Evolutionary conservation across 2,329 filamentous ascomycete species (phyloP).

Genomic region (Aspergillus latus): DNA sequence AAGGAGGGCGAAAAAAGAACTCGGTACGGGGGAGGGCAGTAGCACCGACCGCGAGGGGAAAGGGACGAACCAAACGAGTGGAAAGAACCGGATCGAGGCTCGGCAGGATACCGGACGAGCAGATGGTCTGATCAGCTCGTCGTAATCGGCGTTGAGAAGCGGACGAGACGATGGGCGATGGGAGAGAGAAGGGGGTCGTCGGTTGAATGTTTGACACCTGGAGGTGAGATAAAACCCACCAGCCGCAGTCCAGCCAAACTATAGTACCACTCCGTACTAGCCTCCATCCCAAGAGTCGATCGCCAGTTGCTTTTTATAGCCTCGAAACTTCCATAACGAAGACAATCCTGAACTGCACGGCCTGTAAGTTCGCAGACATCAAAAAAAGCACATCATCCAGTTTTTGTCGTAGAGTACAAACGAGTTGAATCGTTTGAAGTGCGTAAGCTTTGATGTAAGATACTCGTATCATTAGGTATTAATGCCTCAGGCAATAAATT

Average conservation of each 20-base stretch:
- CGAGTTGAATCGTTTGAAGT: too few species aligned
- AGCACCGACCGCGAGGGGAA: constrained; percentile 11
- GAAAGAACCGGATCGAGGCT: constrained; percentile 14
- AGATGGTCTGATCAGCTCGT: background rate
- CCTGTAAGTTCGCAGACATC: too few species aligned
- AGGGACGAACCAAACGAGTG: constrained; percentile 16
- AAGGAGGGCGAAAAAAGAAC: constrained; percentile 8
- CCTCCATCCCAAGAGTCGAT: constrained; percentile 3
- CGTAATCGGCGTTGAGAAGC: background rate
- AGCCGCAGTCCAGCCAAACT: constrained; percentile 12
- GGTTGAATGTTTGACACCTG: constrained; percentile 3
- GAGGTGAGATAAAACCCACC: constrained; percentile 12
- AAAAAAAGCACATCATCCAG: too few species aligned
- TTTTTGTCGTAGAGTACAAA: too few species aligned
- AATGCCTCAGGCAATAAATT: background rate
- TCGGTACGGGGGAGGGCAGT: background rate
- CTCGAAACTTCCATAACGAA: too few species aligned
- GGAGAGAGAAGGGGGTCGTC: constrained; percentile 2
- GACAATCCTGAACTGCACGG: too few species aligned
- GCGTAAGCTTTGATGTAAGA: too few species aligned
- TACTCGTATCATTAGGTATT: background rate
- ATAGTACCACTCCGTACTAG: background rate
- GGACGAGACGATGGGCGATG: background rate
- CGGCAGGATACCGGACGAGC: constrained; percentile 5
- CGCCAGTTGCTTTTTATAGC: constrained; percentile 12